Evolutionary conservation across 2,329 filamentous ascomycete species (phyloP).

Genomic region (Alternaria atra): DNA sequence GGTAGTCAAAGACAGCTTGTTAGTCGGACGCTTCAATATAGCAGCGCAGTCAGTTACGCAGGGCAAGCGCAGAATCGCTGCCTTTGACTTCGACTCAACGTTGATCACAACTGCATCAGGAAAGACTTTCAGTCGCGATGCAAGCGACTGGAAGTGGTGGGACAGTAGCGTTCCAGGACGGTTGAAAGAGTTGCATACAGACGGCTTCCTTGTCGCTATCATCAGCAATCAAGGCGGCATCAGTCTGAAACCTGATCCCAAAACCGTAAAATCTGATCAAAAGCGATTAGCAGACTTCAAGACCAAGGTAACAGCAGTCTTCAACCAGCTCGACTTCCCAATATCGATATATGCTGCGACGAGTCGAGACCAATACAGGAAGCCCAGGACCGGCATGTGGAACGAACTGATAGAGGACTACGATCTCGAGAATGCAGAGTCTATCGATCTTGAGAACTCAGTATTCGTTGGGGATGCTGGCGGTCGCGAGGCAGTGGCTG

Average conservation of each 20-base stretch:
- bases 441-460: conserved; percentile 74
- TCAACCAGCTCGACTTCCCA: conserved; percentile 77
- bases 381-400: conserved; percentile 93
- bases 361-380: conserved; percentile 80
- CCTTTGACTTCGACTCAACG: conserved; percentile 74
- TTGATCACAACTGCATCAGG: conserved; percentile 82
- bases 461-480: conserved; percentile 92
- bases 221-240: conserved; percentile 91
- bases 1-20: conserved; percentile 71
- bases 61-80: conserved; percentile 44
- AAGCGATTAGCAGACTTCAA: conserved; percentile 83
- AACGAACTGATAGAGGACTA: conserved; percentile 66
- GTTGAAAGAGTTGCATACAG: conserved; percentile 72
- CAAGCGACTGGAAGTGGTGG: conserved; percentile 96
- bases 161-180: conserved; percentile 72
- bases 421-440: conserved; percentile 58
- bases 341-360: conserved; percentile 87
- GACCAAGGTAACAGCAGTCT: conserved; percentile 74
- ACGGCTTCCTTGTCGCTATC: conserved; percentile 80
- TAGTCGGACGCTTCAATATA: conserved; percentile 76
- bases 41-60: conserved; percentile 44
- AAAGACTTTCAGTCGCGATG: conserved; percentile 75
- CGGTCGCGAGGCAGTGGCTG: conserved; percentile 56
- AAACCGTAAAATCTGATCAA: conserved; percentile 71
- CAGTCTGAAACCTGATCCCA: conserved; percentile 76